phyloP scores from a whole-genome alignment of 1,139 yeast genomes.

The Pichia sp. region DNA sequence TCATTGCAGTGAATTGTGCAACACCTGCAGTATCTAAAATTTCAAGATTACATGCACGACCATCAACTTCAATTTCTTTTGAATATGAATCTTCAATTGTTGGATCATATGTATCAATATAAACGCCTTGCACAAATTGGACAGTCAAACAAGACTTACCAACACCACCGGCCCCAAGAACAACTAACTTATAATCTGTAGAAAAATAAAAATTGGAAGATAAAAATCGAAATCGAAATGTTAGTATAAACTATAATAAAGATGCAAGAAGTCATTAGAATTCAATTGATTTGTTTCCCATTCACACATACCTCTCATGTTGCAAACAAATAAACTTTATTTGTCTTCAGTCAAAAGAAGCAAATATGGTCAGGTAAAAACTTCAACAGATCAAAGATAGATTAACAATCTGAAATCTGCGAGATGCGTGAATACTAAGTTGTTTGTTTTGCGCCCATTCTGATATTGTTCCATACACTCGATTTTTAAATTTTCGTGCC shows the following conservation, averaged over 20 bases:
- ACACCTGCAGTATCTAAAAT: slow-evolving; percentile 97
- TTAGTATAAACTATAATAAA: slow-evolving; percentile 1
- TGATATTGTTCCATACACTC: too few relatives aligned
- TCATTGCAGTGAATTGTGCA: slow-evolving; percentile 93
- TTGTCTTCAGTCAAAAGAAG: background rate
- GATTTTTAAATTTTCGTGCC: too few relatives aligned
- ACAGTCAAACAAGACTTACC: slow-evolving; percentile 95
- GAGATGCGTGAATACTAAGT: too few relatives aligned
- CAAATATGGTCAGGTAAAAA: too few relatives aligned
- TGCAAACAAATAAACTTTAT: background rate
- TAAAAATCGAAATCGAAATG: background rate
- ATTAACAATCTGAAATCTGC: too few relatives aligned
- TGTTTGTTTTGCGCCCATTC: too few relatives aligned
- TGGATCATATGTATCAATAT: slow-evolving; percentile 94
- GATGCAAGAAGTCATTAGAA: background rate
- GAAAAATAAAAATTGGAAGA: background rate
- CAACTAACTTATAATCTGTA: slow-evolving; percentile 76
- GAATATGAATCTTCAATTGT: slow-evolving; percentile 96
- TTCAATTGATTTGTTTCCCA: background rate
- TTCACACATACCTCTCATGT: background rate
- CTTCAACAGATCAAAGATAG: too few relatives aligned
- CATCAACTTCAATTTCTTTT: slow-evolving; percentile 87
- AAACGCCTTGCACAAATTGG: slow-evolving; percentile 84
- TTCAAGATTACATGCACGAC: slow-evolving; percentile 85
- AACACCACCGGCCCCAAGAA: slow-evolving; percentile 98